Evolutionary conservation across 257 asterid genomes (phyloP).

Genomic region (Lycium ferocissimum): DNA sequence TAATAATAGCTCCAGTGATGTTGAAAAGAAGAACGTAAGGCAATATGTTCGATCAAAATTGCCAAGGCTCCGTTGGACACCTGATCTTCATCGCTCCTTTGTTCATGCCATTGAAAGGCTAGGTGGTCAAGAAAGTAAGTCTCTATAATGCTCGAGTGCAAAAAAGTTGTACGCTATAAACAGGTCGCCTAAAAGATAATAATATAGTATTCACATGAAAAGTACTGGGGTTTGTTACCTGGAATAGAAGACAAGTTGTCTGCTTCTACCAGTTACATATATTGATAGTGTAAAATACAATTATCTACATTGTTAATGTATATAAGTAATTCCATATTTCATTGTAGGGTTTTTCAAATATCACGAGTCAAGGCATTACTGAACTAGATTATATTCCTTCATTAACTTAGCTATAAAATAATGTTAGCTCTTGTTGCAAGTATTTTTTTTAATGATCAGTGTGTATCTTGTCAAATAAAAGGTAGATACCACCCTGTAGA

Average conservation of each 20-base stretch:
- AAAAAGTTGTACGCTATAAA: not conserved
- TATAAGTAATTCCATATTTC: not conserved
- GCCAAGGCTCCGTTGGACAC: slow-evolving; percentile 97
- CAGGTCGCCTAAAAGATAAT: too few relatives aligned
- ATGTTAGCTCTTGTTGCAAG: not conserved
- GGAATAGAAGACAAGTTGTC: too few relatives aligned
- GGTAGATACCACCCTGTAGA: not conserved
- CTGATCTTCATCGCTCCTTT: slow-evolving; percentile 85
- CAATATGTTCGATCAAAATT: slow-evolving; percentile 77
- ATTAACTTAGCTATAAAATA: not conserved
- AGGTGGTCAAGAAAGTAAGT: slow-evolving; percentile 98
- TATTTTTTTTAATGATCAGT: not conserved
- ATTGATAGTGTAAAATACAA: too few relatives aligned
- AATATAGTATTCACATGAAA: too few relatives aligned
- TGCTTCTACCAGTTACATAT: not conserved
- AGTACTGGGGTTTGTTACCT: too few relatives aligned
- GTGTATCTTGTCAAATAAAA: not conserved
- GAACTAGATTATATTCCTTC: not conserved
- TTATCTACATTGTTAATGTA: not conserved
- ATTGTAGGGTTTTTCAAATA: not conserved
- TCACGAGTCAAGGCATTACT: not conserved
- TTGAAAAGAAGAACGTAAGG: slow-evolving; percentile 56
- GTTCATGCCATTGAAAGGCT: slow-evolving; percentile 85
- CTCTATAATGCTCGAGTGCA: not conserved
- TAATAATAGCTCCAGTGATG: slow-evolving; percentile 38